Base-by-base conservation (phyloP, 2,329 filamentous ascomycete species). In the Colletotrichum theobromicola region DNA sequence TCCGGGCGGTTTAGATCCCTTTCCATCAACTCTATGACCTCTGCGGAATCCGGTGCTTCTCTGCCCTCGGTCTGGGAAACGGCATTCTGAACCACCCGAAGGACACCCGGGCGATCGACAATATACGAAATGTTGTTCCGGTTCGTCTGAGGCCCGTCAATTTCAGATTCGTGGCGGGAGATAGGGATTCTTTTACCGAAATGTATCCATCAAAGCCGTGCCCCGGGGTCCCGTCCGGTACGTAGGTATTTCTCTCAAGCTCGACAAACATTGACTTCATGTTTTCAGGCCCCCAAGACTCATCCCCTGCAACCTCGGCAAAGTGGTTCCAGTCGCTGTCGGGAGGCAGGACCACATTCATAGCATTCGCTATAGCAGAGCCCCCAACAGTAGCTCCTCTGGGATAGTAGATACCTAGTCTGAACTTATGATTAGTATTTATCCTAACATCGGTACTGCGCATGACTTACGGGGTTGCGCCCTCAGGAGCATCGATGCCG, bases 181-280 rank as follows among this genome's bases (percentile, higher is more conserved):
- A 0, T 26, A 15, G 8, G 28, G 32, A 28, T 5, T 4, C 30
- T 32, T 18, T 16, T 57, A 68, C 66, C 9, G 37, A 79, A 30
- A 89, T 82, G 86, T 87, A 90, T 5, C 88, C 88, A 50, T 87
- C 79, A 73, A 85, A 88, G 10, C 88, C 89, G 76, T 90, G 88
- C 4, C 87, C 88, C 9, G 78, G 60, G 5, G 77, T 79, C 6
- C 78, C 78, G 18, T 78, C 74, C 5, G 80, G 79, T 2, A 89
- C 79, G 78, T 90, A 89, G 4, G 81, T 77, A 80, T 84, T 85
- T 74, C 84, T 83, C 80, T 90, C 88, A 35, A 90, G 77, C 69
- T 84, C 85, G 61, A 81, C 76, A 57, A 87, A 88, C 79, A 89
- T 88, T 62, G 85, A 79, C 58, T 87, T 83, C 87, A 91, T 90